Percentiles rank a stretch among this genome's conserved stretches.
Evolutionary conservation across 257 asterid genomes (phyloP).

Genomic region (Nemophila menziesii): DNA sequence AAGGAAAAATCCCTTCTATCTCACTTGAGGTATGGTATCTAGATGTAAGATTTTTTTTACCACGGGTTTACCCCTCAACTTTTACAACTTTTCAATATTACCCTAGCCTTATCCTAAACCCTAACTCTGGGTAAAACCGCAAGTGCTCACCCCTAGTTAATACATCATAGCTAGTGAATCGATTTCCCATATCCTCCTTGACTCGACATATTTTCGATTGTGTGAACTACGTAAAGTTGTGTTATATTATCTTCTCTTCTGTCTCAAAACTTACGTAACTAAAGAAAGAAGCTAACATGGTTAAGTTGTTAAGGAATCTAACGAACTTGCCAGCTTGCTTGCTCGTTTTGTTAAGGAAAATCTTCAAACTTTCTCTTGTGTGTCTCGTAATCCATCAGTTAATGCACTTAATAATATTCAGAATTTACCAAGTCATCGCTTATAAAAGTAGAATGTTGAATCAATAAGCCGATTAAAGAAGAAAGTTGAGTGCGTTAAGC

Average conservation of each 20-base stretch:
- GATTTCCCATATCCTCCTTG: conserved; percentile 97
- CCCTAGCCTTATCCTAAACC: no score
- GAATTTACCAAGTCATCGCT: conserved; percentile 91
- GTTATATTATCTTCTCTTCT: conserved; percentile 94
- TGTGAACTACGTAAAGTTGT: conserved; percentile 87
- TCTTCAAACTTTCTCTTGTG: conserved; percentile 93
- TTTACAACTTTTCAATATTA: no score
- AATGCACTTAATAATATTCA: conserved; percentile 85
- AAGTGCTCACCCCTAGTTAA: no score
- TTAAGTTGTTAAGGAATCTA: conserved; percentile 20
- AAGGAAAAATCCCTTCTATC: no score
- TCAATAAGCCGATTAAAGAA: conserved; percentile 78
- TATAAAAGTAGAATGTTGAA: conserved; percentile 91
- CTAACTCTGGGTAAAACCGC: no score
- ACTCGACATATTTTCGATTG: conserved; percentile 86
- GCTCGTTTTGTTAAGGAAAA: conserved; percentile 91
- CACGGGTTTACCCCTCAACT: no score
- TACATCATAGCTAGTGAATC: conserved; percentile 87
- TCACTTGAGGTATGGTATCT: no score
- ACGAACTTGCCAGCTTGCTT: conserved; percentile 94
- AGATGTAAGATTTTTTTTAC: no score
- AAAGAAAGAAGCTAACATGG: conserved; percentile 54
- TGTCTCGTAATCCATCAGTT: conserved; percentile 92
- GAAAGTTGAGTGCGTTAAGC: no score
- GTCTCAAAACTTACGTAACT: conserved; percentile 72